These are phyloP conservation scores for Rosa multiflora DNA, from an alignment of 306 rosid species.

Conservation along the genomic window DNA sequence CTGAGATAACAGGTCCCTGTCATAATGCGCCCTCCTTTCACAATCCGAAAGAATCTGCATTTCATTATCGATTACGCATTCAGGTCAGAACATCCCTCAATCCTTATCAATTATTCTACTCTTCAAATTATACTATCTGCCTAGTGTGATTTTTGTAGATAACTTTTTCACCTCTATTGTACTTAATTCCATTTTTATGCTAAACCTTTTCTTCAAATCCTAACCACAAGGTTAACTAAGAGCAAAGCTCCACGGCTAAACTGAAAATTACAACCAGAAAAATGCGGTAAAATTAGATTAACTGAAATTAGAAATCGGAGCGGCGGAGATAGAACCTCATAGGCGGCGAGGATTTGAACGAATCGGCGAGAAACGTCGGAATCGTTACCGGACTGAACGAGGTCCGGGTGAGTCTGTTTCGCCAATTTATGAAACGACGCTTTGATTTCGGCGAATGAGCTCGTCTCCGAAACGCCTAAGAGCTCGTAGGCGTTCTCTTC, in stretches of 20 bases:
- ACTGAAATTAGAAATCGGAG: background rate
- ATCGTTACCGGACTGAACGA: conserved; percentile 53
- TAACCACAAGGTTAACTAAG: background rate
- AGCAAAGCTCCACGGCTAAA: background rate
- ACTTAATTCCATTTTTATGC: background rate
- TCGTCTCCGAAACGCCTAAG: conserved; percentile 65
- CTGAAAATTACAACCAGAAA: background rate
- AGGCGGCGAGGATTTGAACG: conserved; percentile 88
- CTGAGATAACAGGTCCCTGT: conserved; percentile 64
- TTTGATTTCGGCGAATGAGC: conserved; percentile 83
- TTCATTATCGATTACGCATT: conserved; percentile 22
- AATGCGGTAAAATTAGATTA: background rate
- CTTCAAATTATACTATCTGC: background rate
- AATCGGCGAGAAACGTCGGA: conserved; percentile 65
- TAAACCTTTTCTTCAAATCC: background rate
- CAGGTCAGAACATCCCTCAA: background rate
- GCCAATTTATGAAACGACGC: conserved; percentile 89
- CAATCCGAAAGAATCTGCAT: conserved; percentile 97
- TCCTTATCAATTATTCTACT: background rate
- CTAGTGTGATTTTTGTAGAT: background rate
- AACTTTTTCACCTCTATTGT: background rate
- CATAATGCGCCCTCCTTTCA: conserved; percentile 73
- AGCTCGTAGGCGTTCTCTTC: conserved; percentile 76
- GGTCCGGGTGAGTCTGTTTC: conserved; percentile 94
- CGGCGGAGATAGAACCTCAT: conserved; percentile 52